These are phyloP conservation scores for Manihot esculenta DNA, from an alignment of 441 rosid genomes.

Conservation along the genomic window DNA sequence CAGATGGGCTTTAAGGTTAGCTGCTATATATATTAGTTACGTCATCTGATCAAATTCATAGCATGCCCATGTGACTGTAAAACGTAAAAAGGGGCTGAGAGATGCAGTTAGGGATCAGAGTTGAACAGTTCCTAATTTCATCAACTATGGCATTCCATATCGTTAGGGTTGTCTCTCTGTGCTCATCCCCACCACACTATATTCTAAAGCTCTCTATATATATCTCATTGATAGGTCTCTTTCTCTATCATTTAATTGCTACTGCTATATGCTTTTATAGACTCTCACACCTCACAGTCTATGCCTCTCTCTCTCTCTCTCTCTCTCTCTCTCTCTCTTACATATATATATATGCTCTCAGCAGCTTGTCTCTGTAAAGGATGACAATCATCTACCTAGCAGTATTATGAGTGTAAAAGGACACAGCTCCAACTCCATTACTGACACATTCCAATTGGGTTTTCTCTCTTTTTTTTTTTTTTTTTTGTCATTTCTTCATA, in stretches of 20 bases:
- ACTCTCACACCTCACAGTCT: too few species aligned
- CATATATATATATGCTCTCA: not conserved
- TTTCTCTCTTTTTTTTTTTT: not conserved
- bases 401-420: conserved; percentile 1
- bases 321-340: too few species aligned
- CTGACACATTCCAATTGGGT: conserved; percentile 10
- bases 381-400: conserved; percentile 15
- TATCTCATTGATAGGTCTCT: too few species aligned
- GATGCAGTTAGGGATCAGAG: not conserved
- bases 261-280: too few species aligned
- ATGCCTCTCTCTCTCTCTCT: too few species aligned
- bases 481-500: not conserved
- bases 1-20: conserved; percentile 9
- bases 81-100: too few species aligned
- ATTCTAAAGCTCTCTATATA: too few species aligned
- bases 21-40: not conserved
- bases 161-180: not conserved
- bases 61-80: too few species aligned
- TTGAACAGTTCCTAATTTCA: conserved; percentile 6
- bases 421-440: not conserved
- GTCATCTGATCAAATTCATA: conserved; percentile 6
- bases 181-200: too few species aligned
- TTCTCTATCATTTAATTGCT: too few species aligned
- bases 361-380: conserved; percentile 26
- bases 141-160: not conserved